Base-by-base conservation (phyloP, 1,284 basidiomycete species). In the Rhizoctonia solani region DNA sequence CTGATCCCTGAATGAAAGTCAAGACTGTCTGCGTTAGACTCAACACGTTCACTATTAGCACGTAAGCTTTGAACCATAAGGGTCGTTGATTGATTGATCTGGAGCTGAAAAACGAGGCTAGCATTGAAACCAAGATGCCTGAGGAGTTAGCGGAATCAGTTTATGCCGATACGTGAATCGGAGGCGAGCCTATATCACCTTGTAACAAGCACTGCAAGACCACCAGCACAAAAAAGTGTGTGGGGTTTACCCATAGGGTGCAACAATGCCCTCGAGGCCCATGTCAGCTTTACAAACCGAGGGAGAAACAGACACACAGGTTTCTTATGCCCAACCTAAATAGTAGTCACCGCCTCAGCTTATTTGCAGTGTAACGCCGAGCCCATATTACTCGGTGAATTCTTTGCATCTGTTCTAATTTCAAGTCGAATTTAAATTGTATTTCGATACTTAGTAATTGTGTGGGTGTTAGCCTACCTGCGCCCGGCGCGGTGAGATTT, bases 41-140 rank as follows among this genome's bases (percentile, higher is more conserved):
- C 6, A 58, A 27, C 23, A 58, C 2, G 42, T 46, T 23, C 6
- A 46, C 55, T 30, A 3, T 21, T n/a, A 56, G 6, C 11, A 56
- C 54, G 21, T 58, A 58, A 2, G 27, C 34, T 34, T n/a, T 58
- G 55, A 58, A 58, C 44, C 44, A 46, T 16, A 16, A 16, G 21
- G 44, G n/a, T 14, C 44, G 44, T 9, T 19, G 11, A 6, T 9
- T 46, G 1, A 3, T 39, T 39, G 37, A 34, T 5, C 16, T 29
- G 11, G 39, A 44, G n/a, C 27, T 47, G 11, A 58, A 34, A 21
- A 58, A 58, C n/a, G 41, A 30, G 25, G 16, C 27, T 16, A 58
- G 25, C 14, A 58, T 19, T 4, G 41, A 29, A 16, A 58, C 27
- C 19, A 58, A 23, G 27, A 19, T 4, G 16, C 41, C 55, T 58